Evolutionary conservation across 345 rosid genomes (phyloP), one percentile per base, ranked within the genome.

Genomic region (Linum tenue): DNA sequence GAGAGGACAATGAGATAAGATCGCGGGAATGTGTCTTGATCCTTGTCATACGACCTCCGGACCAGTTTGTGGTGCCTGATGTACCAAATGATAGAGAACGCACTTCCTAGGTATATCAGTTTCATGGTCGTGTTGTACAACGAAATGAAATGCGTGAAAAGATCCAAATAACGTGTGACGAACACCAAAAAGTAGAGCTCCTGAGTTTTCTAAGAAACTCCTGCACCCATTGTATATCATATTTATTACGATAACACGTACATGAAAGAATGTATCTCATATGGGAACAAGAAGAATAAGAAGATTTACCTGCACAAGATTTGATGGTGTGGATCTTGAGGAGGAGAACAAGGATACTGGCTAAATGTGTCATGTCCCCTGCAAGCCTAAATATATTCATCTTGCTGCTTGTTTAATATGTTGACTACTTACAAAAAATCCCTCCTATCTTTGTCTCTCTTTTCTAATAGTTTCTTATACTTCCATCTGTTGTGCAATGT

Each of bases 131-230:
- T 66, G 75, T 82, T 83, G 77, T 82, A 83, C 6, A 83, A 15
- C 12, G 86, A 82, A 42, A 62, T 0, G 60, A 64, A 78, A 62
- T 39, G 66, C 3, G 65, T 57, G 62, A 77, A 75, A 39, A 79
- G 38, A 72, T 75, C 81, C 9, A 77, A 68, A 60, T 82, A 82
- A n/a, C 82, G 78, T 41, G 80, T 69, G 53, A 71, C 6, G 60
- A 82, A 82, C n/a, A 82, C 81, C 22, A 79, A 17, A 7, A 64
- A 79, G 62, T 82, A 82, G 44, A 82, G 71, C 66, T 82, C 81
- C 62, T 82, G 83, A 59, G 82, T 75, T 69, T 75, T 79, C 12
- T 75, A 76, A 3, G 86, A 79, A 66, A 79, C 72, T 42, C 82
- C 83, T 82, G 78, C 38, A 37, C 14, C 63, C 59, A 53, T 22